Conservation (phyloP, 805 yeast species). For the Clavispora santaluciae region DNA sequence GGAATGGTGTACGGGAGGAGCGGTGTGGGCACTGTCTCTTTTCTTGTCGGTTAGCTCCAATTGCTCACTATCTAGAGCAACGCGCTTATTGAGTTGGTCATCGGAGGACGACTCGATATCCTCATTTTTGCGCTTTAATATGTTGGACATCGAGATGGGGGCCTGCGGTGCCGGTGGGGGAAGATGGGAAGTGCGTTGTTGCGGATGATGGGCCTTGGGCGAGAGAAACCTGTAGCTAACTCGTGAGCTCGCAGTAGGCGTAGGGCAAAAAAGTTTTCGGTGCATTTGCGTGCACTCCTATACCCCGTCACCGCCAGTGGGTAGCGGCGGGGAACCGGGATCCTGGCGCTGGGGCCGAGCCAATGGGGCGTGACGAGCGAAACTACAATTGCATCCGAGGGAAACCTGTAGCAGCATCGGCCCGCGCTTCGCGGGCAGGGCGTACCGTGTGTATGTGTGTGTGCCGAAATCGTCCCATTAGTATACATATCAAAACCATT, state of each 20-base stretch:
- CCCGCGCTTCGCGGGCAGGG: too few species aligned
- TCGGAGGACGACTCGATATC: constrained; percentile 41
- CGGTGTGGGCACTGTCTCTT: constrained; percentile 40
- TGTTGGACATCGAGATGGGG: constrained; percentile 18
- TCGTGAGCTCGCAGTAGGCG: background rate
- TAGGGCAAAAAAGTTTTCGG: constrained; percentile 1
- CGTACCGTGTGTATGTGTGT: too few species aligned
- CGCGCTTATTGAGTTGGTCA: constrained; percentile 56
- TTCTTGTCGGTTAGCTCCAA: constrained; percentile 39
- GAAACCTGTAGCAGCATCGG: too few species aligned
- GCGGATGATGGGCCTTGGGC: background rate
- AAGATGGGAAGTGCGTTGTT: background rate
- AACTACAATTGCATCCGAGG: too few species aligned
- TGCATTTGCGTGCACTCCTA: background rate
- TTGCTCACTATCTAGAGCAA: constrained; percentile 64
- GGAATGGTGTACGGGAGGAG: constrained; percentile 27
- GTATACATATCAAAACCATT: background rate
- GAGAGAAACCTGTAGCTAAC: background rate
- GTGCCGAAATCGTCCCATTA: background rate
- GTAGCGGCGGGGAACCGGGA: too few species aligned
- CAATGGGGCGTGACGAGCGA: too few species aligned
- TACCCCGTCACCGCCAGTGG: too few species aligned
- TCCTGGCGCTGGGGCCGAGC: too few species aligned
- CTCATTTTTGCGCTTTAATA: constrained; percentile 67
- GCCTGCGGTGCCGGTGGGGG: background rate